Base-by-base conservation (phyloP, 116 monocot genomes). In the Cymodocea nodosa region DNA sequence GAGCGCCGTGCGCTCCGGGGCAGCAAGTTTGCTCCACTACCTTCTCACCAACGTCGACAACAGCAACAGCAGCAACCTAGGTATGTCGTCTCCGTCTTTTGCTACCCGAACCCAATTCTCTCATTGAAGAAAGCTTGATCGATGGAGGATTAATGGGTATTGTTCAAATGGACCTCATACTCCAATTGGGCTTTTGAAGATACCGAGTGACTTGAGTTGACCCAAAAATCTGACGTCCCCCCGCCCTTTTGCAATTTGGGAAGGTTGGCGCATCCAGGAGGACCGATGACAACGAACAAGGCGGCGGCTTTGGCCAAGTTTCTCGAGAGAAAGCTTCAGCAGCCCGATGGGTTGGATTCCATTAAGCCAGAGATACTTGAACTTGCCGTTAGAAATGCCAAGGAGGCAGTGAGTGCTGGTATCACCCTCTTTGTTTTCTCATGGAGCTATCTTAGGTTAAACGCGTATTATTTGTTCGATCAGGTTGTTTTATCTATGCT, bases 231-330 rank as follows among this genome's bases (percentile, higher is more conserved):
- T 62, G 37, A 9, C 18, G 35, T 36, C 16, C 3, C 18, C 37
- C 6, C n/a, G n/a, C n/a, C 9, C 39, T 17, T 15, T 20, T 15
- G 35, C 15, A 14, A 17, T 16, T 17, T 51, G 14, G 23, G 34
- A 15, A 88, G 88, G 58, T 77, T 88, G 67, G 88, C 98, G 39
- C 98, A 98, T 70, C 98, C 98, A 14, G 84, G 86, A 37, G 98
- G 98, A 59, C 86, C 92, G 3, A 68, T 98, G 52, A 77, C 81
- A 30, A 92, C 98, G 19, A 98, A 98, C 82, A 92, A 98, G 65
- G 98, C 89, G 35, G 88, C 98, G 13, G 98, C 98, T 68, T 76
- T 98, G 51, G 98, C 98, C 36, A 98, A 92, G 79, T 98, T 98
- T 79, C 76, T 98, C 1, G 89, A 91, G 66, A 78, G 98, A 68